These are phyloP conservation scores for Blastocystis sp. DNA, from an alignment of 352 stramenopile species.

Conservation along the genomic window DNA sequence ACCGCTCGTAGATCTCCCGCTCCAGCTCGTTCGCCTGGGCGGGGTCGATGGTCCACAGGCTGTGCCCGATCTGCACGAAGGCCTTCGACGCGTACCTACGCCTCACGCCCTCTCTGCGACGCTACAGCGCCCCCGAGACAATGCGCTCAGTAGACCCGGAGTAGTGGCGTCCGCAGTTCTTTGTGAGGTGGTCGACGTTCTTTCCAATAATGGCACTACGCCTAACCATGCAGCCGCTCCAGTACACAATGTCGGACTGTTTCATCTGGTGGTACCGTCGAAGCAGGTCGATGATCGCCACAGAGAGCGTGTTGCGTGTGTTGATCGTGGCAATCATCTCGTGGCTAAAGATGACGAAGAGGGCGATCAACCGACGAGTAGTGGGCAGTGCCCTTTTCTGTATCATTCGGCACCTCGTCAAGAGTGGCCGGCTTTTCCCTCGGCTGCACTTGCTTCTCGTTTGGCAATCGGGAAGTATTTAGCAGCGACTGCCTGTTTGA, in stretches of 20 bases:
- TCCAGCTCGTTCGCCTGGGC: constrained; percentile 17
- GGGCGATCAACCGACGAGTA: background rate
- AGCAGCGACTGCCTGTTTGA: background rate
- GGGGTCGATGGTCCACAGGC: constrained; percentile 25
- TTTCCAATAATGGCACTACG: constrained; percentile 18
- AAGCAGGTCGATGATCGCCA: constrained; percentile 21
- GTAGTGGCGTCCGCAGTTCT: background rate
- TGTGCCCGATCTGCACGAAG: constrained; percentile 12
- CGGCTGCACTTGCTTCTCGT: background rate
- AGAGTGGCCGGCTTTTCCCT: background rate
- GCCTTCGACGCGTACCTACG: constrained; percentile 31
- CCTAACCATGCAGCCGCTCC: background rate
- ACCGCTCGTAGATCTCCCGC: constrained; percentile 17
- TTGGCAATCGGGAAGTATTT: background rate
- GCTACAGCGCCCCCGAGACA: constrained; percentile 21
- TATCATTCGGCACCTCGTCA: background rate
- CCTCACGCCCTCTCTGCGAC: background rate
- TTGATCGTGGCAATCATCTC: background rate
- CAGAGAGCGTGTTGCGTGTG: background rate
- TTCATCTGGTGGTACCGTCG: constrained; percentile 21
- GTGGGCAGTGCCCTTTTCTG: background rate
- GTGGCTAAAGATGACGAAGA: background rate
- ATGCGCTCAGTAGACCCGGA: constrained; percentile 30
- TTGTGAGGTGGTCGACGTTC: constrained; percentile 10
- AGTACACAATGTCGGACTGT: background rate